Evolutionary conservation across 1,139 yeast genomes (phyloP), one percentile per base, ranked within the genome.

Genomic region (Lodderomyces theae): DNA sequence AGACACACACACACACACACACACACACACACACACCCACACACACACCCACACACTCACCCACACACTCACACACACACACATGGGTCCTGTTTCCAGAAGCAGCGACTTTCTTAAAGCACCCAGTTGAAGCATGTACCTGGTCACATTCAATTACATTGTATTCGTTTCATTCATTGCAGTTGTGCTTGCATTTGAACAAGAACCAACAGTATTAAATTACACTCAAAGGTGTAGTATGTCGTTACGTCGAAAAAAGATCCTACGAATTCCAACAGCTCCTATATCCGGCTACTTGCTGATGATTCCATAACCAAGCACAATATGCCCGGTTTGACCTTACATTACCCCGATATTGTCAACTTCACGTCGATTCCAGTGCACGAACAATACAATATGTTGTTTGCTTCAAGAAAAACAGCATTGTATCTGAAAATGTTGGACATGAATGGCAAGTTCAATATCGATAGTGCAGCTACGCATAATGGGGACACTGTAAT

Each of bases 261-360:
- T n/a, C n/a, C n/a, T n/a, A n/a, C n/a, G n/a, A n/a, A n/a, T n/a
- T n/a, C n/a, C n/a, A n/a, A n/a, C n/a, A n/a, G n/a, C 31, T 38
- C 41, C 15, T 37, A 32, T 28, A 31, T 44, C 26, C 37, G 35
- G 28, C 36, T 44, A 6, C 17, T 28, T 23, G 35, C 35, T 3
- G 15, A 34, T n/a, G 25, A 38, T 5, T 21, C 24, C 12, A 16
- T 30, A 8, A 29, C 32, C 17, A 37, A 41, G 16, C n/a, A 25
- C 17, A 35, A 44, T 26, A 35, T 55, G 35, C 69, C 65, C 12
- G 47, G 50, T 0, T 48, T 60, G 29, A 53, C 64, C 11, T 56
- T 63, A 41, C 57, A 52, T 37, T 57, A 61, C 41, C 39, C 48
- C 2, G 63, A 63, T 34, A 47, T 64, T 33, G 43, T 45, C 24